phyloP scores from a whole-genome alignment of 1,284 basidiomycete species.

The Austroboletus novae-zelandiae region DNA sequence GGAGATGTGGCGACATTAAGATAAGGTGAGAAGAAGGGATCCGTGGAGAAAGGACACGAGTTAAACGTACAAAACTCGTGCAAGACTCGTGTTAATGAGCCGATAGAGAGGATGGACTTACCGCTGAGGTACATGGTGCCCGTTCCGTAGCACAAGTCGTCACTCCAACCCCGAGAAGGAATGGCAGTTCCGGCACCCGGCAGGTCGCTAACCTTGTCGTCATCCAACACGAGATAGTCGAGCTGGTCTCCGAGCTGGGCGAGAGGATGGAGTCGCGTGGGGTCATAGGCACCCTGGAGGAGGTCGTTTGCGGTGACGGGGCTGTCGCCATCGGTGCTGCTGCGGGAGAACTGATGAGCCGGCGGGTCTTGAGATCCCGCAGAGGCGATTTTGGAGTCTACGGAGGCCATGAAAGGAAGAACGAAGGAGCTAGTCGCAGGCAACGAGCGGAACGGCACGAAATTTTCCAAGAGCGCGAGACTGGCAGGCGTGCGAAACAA shows the following conservation, averaged over 20 bases:
- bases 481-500: slow-evolving; percentile 17
- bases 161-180: slow-evolving; percentile 96
- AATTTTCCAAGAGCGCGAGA: slow-evolving; percentile 33
- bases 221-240: slow-evolving; percentile 90
- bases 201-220: slow-evolving; percentile 87
- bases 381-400: slow-evolving; percentile 19
- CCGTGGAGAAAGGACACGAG: slow-evolving; percentile 39
- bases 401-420: slow-evolving; percentile 29
- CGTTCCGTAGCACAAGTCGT: slow-evolving; percentile 99
- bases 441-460: slow-evolving; percentile 17
- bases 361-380: slow-evolving; percentile 40
- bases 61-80: slow-evolving; percentile 48
- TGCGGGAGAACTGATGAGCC: slow-evolving; percentile 51
- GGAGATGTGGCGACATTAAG: slow-evolving; percentile 45
- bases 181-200: slow-evolving; percentile 85
- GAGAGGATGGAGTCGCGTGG: slow-evolving; percentile 86
- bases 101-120: slow-evolving; percentile 65
- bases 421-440: slow-evolving; percentile 13
- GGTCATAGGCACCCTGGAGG: slow-evolving; percentile 83
- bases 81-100: slow-evolving; percentile 46
- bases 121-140: slow-evolving; percentile 98
- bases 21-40: slow-evolving; percentile 61
- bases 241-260: slow-evolving; percentile 86
- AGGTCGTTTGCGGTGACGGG: slow-evolving; percentile 80
- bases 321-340: slow-evolving; percentile 42